Percentiles rank a stretch among this genome's conserved stretches.
phyloP scores from a whole-genome alignment of 192 early-diverging fungal genomes.

The Umbelopsis sp. region DNA sequence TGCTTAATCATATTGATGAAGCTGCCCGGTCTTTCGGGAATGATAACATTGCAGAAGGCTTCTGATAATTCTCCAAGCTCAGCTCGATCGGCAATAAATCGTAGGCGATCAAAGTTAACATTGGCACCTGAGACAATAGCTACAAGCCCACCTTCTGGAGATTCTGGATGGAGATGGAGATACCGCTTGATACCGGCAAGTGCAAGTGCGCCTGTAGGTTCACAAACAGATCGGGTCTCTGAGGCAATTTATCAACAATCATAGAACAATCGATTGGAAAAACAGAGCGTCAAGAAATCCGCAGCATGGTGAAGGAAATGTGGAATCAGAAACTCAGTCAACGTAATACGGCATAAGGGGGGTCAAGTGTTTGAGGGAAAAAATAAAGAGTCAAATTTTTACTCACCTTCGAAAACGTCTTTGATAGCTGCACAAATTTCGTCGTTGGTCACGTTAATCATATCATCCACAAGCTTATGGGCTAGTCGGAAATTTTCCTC shows the following conservation, averaged over 20 bases:
- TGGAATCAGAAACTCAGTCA: neutral
- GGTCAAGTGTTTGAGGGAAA: neutral
- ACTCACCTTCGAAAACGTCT: constrained; percentile 73
- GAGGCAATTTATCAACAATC: neutral
- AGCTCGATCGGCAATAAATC: constrained; percentile 96
- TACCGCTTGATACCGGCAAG: constrained; percentile 90
- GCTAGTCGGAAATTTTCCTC: constrained; percentile 86
- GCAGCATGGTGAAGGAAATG: neutral
- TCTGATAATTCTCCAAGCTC: constrained; percentile 92
- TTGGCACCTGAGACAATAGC: constrained; percentile 92
- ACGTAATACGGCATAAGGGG: neutral
- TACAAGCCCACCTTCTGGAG: constrained; percentile 56
- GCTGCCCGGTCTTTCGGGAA: constrained; percentile 90
- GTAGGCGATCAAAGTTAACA: constrained; percentile 98
- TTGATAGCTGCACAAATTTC: constrained; percentile 96
- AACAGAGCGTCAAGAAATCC: neutral
- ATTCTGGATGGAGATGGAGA: constrained; percentile 46
- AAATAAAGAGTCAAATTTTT: neutral
- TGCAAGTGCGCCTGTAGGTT: constrained; percentile 93
- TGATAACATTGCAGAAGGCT: constrained; percentile 87
- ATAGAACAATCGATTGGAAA: neutral
- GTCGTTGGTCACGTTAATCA: constrained; percentile 89
- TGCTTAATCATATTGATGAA: constrained; percentile 79
- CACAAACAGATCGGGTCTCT: constrained; percentile 93
- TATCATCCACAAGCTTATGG: constrained; percentile 82